Evolutionary conservation across 2,329 filamentous ascomycete genomes (phyloP).

Genomic region (Alternaria triticimaculans): DNA sequence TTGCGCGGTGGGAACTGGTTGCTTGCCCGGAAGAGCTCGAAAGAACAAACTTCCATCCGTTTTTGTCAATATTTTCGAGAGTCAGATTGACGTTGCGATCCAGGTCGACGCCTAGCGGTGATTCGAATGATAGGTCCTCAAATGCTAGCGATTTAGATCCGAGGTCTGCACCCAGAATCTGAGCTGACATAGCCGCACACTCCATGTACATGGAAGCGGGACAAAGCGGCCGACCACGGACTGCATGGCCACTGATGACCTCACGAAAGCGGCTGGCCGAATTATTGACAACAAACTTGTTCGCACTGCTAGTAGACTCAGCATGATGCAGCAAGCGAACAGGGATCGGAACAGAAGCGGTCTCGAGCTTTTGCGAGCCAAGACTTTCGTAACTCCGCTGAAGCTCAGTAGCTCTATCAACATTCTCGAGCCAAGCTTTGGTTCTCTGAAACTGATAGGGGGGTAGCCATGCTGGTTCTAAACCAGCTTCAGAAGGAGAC

Average conservation of each 20-base stretch:
- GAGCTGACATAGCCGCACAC: slow-evolving; percentile 19
- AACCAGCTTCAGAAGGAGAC: slow-evolving; percentile 34
- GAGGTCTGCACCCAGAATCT: slow-evolving; percentile 3
- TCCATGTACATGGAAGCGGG: slow-evolving; percentile 32
- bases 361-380: background rate
- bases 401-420: slow-evolving; percentile 6
- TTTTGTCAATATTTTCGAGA: background rate
- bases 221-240: slow-evolving; percentile 19
- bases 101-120: slow-evolving; percentile 12
- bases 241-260: slow-evolving; percentile 23
- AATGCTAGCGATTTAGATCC: slow-evolving; percentile 6
- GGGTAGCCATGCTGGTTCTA: slow-evolving; percentile 31
- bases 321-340: slow-evolving; percentile 3
- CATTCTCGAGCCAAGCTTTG: slow-evolving; percentile 29
- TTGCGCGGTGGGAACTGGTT: slow-evolving; percentile 1
- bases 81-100: slow-evolving; percentile 6
- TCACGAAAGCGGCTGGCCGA: slow-evolving; percentile 13
- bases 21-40: slow-evolving; percentile 2
- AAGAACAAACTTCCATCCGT: slow-evolving; percentile 7
- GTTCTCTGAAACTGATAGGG: slow-evolving; percentile 36
- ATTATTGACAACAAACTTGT: slow-evolving; percentile 16
- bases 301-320: background rate
- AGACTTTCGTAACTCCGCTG: background rate
- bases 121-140: slow-evolving; percentile 14
- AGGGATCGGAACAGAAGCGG: background rate